Conservation (phyloP, 2,329 filamentous ascomycete genomes). For the Microsporum audouinii region DNA sequence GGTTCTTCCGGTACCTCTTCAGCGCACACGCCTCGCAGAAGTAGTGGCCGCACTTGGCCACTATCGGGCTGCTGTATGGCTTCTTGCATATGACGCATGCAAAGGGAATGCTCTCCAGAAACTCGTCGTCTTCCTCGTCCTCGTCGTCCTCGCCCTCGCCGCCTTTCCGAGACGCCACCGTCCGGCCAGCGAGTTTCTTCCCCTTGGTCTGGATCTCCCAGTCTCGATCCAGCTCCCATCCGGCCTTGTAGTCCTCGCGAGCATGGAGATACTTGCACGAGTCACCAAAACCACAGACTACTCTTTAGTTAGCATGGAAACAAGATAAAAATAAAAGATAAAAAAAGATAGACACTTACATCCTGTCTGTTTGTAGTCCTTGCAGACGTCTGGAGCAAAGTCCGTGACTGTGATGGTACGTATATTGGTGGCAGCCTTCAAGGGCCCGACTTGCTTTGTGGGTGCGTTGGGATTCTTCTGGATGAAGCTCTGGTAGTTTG, state of each 20-base stretch:
- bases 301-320: not conserved
- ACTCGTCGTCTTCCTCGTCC: constrained; percentile 53
- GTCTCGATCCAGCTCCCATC: constrained; percentile 89
- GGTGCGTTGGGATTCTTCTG: constrained; percentile 69
- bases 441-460: constrained; percentile 61
- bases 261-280: constrained; percentile 61
- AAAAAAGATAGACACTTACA: not conserved
- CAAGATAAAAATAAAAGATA: not conserved
- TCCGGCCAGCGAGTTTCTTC: constrained; percentile 34
- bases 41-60: constrained; percentile 89
- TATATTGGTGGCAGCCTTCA: constrained; percentile 77
- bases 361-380: constrained; percentile 78
- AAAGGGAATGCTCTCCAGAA: constrained; percentile 78
- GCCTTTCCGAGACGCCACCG: constrained; percentile 39
- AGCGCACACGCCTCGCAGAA: constrained; percentile 89
- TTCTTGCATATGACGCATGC: constrained; percentile 77
- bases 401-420: constrained; percentile 83
- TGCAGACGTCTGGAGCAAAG: constrained; percentile 86
- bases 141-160: constrained; percentile 33
- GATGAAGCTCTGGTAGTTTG: constrained; percentile 63
- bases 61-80: constrained; percentile 64
- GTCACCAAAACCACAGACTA: constrained; percentile 58
- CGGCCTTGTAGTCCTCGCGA: constrained; percentile 61
- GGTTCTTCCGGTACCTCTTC: constrained; percentile 73
- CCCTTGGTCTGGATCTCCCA: constrained; percentile 72